Evolutionary conservation across 441 rosid species (phyloP), one percentile per base, ranked within the genome.

Genomic region (Jatropha podagrica): DNA sequence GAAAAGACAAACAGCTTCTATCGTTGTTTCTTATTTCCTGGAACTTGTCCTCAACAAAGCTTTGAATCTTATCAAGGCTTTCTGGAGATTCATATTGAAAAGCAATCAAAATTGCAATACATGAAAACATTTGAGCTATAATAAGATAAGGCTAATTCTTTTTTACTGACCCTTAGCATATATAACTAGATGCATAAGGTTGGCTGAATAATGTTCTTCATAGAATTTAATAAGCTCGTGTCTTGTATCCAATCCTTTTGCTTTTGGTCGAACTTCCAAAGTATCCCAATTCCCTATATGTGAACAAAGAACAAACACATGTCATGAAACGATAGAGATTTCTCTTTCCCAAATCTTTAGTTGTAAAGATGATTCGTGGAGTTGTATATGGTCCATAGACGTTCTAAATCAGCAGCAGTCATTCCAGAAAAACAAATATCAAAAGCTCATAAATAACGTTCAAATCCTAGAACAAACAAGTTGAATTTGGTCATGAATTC

Each of bases 281-380:
- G 98, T 95, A 60, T 95, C 92, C 98, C 90, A 88, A 78, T 91
- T 96, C 65, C 99, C 99, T 96, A 65, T 65, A 73, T 69, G 69
- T 65, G 52, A 64, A 82, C 56, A 76, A 70, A 60, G 52, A 32
- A 10, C 7, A 26, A 37, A 44, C 20, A 18, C 49, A 63, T 38
- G 41, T 64, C 61, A 63, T 37, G 9, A 73, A 73, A 63, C 37
- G n/a, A 51, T 27, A 42, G 67, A 61, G 14, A 63, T 60, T 72
- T 48, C 17, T 20, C 17, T 62, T 61, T 11, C 26, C 32, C 7
- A 46, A 27, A 46, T 38, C 23, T 17, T 61, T 4, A 48, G 23
- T 18, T 18, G 18, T 32, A 62, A 61, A 49, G 40, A 23, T 68
- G 58, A 65, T 65, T 27, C 56, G 23, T 41, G 32, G n/a, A 48